Base-by-base conservation (phyloP, 2,329 filamentous ascomycete genomes). In the Sporothrix globosa region DNA sequence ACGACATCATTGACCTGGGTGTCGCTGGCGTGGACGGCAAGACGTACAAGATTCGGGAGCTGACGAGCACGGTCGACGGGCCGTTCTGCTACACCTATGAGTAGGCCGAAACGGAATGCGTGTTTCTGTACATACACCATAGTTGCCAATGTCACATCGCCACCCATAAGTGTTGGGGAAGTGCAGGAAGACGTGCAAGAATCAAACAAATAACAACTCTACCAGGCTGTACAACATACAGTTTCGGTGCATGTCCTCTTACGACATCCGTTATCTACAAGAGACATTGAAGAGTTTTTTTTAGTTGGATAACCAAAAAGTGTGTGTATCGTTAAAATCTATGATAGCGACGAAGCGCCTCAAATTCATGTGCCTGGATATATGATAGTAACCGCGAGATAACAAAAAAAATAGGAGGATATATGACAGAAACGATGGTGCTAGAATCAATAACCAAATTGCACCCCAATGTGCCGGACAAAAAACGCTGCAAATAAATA, bases 51-150 rank as follows among this genome's bases (percentile, higher is more conserved):
- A 75, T 78, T 11, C 67, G 74, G 19, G 75, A 79, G 3, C 68
- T 76, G 24, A 71, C 75, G 27, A 77, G 76, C 66, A 72, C 75
- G 2, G 71, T 78, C 10, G 77, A 76, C 11, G 77, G 76, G 4
- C 75, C 75, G 1, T 73, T 76, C 54, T 80, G 76, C 53, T 78
- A 77, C 68, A 71, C 74, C 3, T 80, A 78, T 63, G 75, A 73
- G 69, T 76, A 53, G 39, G 60, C 3, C 10, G 60, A 19, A 13
- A 44, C 11, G 41, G 41, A 2, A 17, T 4, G 4, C 11, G 1
- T 44, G 11, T 17, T 44, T 44, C 41, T 6, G 7, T 34, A 34
- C 30, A 30, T 5, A 21, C 17, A 60, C 19, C n/a, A 24, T n/a
- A 21, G n/a, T 14, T 21, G 19, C 7, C 34, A 60, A 58, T 58